These are phyloP conservation scores for Syzygium grande DNA, from an alignment of 345 rosid genomes.

Conservation along the genomic window DNA sequence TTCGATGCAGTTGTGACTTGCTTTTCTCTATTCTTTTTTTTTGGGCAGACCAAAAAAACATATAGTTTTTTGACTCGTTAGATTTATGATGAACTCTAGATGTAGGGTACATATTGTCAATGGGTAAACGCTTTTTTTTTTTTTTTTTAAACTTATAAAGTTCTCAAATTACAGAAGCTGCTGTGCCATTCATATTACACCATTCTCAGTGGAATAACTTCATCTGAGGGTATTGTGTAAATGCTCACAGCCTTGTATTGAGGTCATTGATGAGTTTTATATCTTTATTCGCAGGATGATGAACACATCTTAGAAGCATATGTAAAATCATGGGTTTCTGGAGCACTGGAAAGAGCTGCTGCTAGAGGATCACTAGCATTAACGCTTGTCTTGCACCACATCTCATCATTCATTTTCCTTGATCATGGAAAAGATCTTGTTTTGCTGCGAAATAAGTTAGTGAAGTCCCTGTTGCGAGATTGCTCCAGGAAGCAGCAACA, in stretches of 20 bases:
- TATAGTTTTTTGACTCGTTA: background rate
- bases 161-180: background rate
- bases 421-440: constrained; percentile 12
- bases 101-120: background rate
- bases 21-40: background rate
- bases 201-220: background rate
- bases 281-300: constrained; percentile 41
- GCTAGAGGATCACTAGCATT: constrained; percentile 53
- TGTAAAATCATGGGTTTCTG: constrained; percentile 67
- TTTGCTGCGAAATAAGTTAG: constrained; percentile 45
- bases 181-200: background rate
- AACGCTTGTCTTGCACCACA: constrained; percentile 53
- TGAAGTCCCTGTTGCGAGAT: constrained; percentile 59
- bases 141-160: background rate
- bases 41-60: background rate
- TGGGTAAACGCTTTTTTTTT: background rate
- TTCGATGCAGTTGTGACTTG: background rate
- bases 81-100: background rate
- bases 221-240: background rate
- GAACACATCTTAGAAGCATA: constrained; percentile 67
- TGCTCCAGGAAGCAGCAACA: constrained; percentile 46
- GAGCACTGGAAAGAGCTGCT: constrained; percentile 71
- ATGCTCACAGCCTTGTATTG: background rate
- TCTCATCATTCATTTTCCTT: constrained; percentile 51
- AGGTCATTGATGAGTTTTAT: background rate